phyloP scores from a whole-genome alignment of 768 basidiomycete genomes.

The Scleroderma citrinum region DNA sequence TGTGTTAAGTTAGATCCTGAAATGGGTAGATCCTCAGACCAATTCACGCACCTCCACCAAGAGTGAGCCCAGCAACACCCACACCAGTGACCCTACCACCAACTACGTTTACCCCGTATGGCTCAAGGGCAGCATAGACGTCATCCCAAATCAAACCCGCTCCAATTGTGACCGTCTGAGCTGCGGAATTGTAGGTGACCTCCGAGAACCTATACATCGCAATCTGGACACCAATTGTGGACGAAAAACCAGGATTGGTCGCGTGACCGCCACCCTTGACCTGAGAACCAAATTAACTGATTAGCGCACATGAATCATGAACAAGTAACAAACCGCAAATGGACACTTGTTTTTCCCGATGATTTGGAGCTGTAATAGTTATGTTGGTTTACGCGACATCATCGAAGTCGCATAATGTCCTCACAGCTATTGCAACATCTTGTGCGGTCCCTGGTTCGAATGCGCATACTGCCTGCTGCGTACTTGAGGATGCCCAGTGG shows the following conservation, averaged over 20 bases:
- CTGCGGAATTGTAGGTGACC: slow-evolving; percentile 33
- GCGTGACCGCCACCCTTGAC: slow-evolving; percentile 57
- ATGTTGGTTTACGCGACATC: background rate
- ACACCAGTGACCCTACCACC: slow-evolving; percentile 53
- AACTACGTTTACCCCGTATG: slow-evolving; percentile 46
- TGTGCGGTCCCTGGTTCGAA: slow-evolving; percentile 52
- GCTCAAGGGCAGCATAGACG: slow-evolving; percentile 49
- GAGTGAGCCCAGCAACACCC: slow-evolving; percentile 51
- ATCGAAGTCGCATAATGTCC: background rate
- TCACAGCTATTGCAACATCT: slow-evolving; percentile 48
- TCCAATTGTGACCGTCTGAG: slow-evolving; percentile 35
- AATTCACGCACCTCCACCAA: slow-evolving; percentile 46
- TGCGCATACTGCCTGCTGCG: slow-evolving; percentile 41
- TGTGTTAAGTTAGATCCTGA: background rate
- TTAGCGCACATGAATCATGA: slow-evolving; percentile 31
- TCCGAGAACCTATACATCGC: slow-evolving; percentile 45
- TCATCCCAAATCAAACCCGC: slow-evolving; percentile 56
- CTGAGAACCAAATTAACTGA: slow-evolving; percentile 19
- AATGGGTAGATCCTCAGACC: background rate
- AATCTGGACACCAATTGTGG: slow-evolving; percentile 52
- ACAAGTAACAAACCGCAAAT: slow-evolving; percentile 14
- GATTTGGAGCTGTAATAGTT: slow-evolving; percentile 6
- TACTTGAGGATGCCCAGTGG: slow-evolving; percentile 50
- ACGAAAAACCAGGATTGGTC: slow-evolving; percentile 48
- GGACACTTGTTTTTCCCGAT: slow-evolving; percentile 39